Evolutionary conservation across 257 asterid genomes (phyloP).

Genomic region (Fraxinus quadrangulata): DNA sequence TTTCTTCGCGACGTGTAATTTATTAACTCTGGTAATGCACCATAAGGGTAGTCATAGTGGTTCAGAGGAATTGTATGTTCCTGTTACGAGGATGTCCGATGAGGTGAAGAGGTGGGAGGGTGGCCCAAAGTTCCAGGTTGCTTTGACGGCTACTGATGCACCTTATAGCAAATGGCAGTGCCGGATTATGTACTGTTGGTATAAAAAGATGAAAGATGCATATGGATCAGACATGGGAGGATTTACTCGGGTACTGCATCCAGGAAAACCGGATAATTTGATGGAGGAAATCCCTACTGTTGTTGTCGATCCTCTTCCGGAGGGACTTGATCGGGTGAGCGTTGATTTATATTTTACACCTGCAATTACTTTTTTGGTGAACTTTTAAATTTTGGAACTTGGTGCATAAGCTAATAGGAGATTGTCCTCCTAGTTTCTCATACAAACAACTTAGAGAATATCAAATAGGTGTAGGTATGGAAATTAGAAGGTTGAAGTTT

Average conservation of each 20-base stretch:
- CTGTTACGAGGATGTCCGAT: constrained; percentile 46
- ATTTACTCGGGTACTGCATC: constrained; percentile 87
- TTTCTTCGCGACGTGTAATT: constrained; percentile 78
- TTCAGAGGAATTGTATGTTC: constrained; percentile 50
- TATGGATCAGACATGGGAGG: constrained; percentile 97
- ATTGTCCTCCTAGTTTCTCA: not conserved
- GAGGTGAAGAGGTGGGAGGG: constrained; percentile 29
- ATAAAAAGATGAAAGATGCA: constrained; percentile 62
- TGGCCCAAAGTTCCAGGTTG: constrained; percentile 71
- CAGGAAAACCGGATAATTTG: constrained; percentile 81
- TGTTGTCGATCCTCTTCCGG: constrained; percentile 87
- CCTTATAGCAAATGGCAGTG: constrained; percentile 95
- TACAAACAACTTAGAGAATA: not conserved
- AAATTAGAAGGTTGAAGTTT: constrained; percentile 1
- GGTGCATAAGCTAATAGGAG: not conserved
- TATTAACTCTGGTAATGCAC: constrained; percentile 70
- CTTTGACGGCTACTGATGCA: constrained; percentile 84
- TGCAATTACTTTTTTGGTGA: constrained; percentile 10
- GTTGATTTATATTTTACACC: constrained; percentile 2
- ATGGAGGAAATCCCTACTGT: constrained; percentile 94
- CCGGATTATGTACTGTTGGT: constrained; percentile 94
- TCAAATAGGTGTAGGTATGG: not conserved
- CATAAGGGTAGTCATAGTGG: constrained; percentile 33
- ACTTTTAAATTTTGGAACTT: not conserved
- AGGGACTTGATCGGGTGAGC: constrained; percentile 91